Percentiles rank a stretch among this genome's conserved stretches.
Conservation (phyloP, 805 yeast species). For the Lachancea lanzarotensis region DNA sequence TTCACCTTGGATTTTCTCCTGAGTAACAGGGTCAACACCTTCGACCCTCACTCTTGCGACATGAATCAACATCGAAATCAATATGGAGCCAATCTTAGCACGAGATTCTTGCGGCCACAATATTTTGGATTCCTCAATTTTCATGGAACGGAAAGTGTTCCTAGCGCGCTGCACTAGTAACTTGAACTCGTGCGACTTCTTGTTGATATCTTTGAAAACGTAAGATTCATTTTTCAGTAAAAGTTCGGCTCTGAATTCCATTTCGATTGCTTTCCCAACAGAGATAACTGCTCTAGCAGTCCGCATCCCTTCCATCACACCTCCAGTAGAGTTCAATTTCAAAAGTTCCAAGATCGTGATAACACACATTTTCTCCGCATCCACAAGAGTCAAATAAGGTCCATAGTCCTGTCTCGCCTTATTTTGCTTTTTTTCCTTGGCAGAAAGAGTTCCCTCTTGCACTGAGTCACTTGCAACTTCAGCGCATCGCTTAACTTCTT, state of each 20-base stretch:
- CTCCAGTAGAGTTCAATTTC: slow-evolving; percentile 67
- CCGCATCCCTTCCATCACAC: slow-evolving; percentile 72
- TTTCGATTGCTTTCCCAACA: slow-evolving; percentile 78
- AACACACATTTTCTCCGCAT: slow-evolving; percentile 75
- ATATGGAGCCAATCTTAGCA: slow-evolving; percentile 75
- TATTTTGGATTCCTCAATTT: slow-evolving; percentile 33
- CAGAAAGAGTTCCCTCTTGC: neutral
- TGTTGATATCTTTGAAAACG: slow-evolving; percentile 47
- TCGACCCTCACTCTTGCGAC: slow-evolving; percentile 76
- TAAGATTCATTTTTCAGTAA: slow-evolving; percentile 52
- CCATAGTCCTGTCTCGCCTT: slow-evolving; percentile 53
- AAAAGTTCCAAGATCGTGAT: slow-evolving; percentile 78
- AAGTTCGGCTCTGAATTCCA: slow-evolving; percentile 71
- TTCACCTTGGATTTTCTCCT: slow-evolving; percentile 54
- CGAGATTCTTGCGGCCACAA: slow-evolving; percentile 51
- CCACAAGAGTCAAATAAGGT: slow-evolving; percentile 66
- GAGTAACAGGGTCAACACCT: slow-evolving; percentile 77
- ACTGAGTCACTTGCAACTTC: slow-evolving; percentile 30
- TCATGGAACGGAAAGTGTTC: slow-evolving; percentile 33
- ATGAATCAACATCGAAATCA: slow-evolving; percentile 67
- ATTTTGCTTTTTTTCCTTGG: slow-evolving; percentile 22
- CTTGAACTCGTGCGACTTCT: slow-evolving; percentile 39
- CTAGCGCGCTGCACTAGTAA: slow-evolving; percentile 36
- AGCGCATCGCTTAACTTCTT: slow-evolving; percentile 55
- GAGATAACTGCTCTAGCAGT: slow-evolving; percentile 74